Evolutionary conservation across 768 basidiomycete genomes (phyloP), one percentile per base, ranked within the genome.

Genomic region (Mrakia blollopis): DNA sequence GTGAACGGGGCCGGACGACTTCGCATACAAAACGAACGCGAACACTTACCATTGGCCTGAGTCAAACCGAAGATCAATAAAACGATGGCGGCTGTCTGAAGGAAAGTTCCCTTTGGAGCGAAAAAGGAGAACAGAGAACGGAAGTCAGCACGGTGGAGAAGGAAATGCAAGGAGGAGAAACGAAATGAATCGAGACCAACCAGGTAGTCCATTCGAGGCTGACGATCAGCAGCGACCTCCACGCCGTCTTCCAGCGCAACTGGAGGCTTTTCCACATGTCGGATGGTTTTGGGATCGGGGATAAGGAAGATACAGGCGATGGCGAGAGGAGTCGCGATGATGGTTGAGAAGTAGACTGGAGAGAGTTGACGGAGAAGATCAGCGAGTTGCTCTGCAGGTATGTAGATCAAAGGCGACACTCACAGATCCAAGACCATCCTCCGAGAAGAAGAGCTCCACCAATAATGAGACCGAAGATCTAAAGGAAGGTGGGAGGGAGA

Each of bases 401-500:
- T 2, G 14, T 23, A 16, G 18, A 13, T 0, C 8, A 3, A 3
- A 7, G 77, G 75, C 4, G 13, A 74, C 35, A 32, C 68, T 37
- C 30, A 69, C 78, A 39, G 73, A 70, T 32, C 79, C 79, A 80
- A 0, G 60, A 37, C 69, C 75, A 80, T 39, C 62, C 35, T 28
- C 78, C 79, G 11, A 80, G 70, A 23, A 78, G 72, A 62, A 80
- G 78, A 39, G 77, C 63, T 5, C 78, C 79, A 2, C 78, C 79
- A 70, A 80, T 60, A 9, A 72, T 41, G 50, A 76, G 35, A 30
- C 76, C 30, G 30, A 78, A 61, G 30, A 77, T 72, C 52, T 60
- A 30, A 86, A 87, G 67, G 85, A 83, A 62, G 77, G 35, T 0
- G 77, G 68, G 32, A 72, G 44, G 50, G 60, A 47, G 3, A 73